phyloP scores from a whole-genome alignment of 768 basidiomycete genomes.

The Tulasnella sp. region DNA sequence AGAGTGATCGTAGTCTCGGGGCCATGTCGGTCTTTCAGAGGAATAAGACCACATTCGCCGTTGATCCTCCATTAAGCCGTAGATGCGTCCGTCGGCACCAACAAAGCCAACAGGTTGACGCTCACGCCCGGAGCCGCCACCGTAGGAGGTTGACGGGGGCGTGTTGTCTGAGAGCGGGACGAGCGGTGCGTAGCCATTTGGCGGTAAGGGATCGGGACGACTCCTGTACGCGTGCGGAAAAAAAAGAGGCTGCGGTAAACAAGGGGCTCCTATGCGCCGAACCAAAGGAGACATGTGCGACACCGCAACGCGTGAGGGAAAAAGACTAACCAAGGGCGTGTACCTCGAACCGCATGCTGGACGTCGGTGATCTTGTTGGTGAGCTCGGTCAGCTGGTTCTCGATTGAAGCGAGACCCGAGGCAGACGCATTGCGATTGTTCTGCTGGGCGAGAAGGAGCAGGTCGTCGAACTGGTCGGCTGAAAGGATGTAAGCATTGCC shows the following conservation, averaged over 20 bases:
- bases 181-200: constrained; percentile 15
- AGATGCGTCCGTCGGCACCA: constrained; percentile 26
- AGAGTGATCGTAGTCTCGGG: constrained; percentile 27
- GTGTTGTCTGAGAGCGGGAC: constrained; percentile 18
- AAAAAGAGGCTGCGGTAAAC: constrained; percentile 18
- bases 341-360: constrained; percentile 21
- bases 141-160: constrained; percentile 17
- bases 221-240: constrained; percentile 11
- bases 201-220: constrained; percentile 20
- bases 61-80: constrained; percentile 29
- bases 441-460: constrained; percentile 18
- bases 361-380: constrained; percentile 24
- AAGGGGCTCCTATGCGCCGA: constrained; percentile 19
- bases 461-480: constrained; percentile 23
- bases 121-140: background rate
- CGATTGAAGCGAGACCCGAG: constrained; percentile 20
- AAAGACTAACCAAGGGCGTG: constrained; percentile 23
- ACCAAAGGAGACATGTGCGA: constrained; percentile 15
- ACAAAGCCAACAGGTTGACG: constrained; percentile 17
- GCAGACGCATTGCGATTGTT: constrained; percentile 22
- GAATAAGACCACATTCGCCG: constrained; percentile 27
- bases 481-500: constrained; percentile 21
- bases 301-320: constrained; percentile 1
- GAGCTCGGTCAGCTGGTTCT: constrained; percentile 23
- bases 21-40: constrained; percentile 19